Evolutionary conservation across 345 rosid genomes (phyloP).

Genomic region (Ricinus communis): DNA sequence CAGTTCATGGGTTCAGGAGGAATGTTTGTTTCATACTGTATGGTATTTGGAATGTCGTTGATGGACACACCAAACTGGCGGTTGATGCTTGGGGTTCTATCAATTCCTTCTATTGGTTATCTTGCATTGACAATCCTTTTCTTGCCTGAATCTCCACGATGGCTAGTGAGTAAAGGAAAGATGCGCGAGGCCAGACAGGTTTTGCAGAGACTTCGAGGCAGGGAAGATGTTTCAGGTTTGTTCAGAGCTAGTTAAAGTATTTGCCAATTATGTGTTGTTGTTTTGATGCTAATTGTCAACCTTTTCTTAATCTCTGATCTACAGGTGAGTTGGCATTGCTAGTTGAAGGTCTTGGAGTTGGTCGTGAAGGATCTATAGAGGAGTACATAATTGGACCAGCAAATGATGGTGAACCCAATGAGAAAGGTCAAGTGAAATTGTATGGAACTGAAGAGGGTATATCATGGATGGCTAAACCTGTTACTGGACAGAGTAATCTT

Average conservation of each 20-base stretch:
- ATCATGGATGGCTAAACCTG: constrained; percentile 40
- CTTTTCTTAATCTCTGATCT: neutral
- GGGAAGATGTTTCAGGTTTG: constrained; percentile 46
- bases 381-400: constrained; percentile 37
- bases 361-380: constrained; percentile 34
- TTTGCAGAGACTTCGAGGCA: constrained; percentile 41
- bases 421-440: constrained; percentile 16
- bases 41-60: constrained; percentile 44
- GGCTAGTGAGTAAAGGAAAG: constrained; percentile 51
- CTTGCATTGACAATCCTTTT: constrained; percentile 30
- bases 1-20: constrained; percentile 48
- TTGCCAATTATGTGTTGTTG: neutral
- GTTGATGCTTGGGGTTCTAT: constrained; percentile 49
- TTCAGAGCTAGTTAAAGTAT: neutral
- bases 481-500: constrained; percentile 26
- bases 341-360: constrained; percentile 45
- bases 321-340: constrained; percentile 51
- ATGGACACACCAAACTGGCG: constrained; percentile 46
- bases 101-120: constrained; percentile 36
- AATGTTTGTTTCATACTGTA: constrained; percentile 44
- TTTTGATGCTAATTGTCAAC: neutral
- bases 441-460: constrained; percentile 28
- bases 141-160: constrained; percentile 50
- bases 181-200: constrained; percentile 37
- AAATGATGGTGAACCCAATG: constrained; percentile 12